Conservation (phyloP, 352 stramenopile species). For the Blastocystis sp. region DNA sequence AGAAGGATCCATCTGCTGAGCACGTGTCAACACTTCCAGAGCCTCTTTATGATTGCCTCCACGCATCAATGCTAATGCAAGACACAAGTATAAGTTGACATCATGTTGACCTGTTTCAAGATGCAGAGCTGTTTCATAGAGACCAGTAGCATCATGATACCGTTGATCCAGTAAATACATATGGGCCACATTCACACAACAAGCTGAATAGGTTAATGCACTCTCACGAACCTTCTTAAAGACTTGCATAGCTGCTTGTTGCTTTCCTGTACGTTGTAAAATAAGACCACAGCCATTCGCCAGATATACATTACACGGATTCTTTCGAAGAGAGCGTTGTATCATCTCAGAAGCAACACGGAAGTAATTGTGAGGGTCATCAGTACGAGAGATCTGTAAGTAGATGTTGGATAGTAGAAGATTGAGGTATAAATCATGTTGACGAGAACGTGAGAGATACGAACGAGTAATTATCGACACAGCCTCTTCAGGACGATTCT, state of each 20-base stretch:
- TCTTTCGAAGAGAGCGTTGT: neutral
- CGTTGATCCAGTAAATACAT: neutral
- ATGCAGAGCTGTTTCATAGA: conserved; percentile 10
- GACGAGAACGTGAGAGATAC: neutral
- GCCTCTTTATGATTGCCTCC: neutral
- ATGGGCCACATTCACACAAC: conserved; percentile 26
- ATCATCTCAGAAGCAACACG: conserved; percentile 3
- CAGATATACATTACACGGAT: conserved; percentile 39
- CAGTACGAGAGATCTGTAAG: neutral
- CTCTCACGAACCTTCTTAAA: conserved; percentile 54
- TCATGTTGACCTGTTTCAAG: neutral
- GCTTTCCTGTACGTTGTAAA: neutral
- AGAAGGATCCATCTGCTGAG: neutral
- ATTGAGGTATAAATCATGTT: conserved; percentile 38
- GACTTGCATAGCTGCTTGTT: conserved; percentile 11
- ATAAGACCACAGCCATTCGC: conserved; percentile 16
- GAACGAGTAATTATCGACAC: conserved; percentile 1
- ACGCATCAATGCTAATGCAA: neutral
- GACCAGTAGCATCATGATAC: conserved; percentile 6
- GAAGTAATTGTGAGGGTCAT: neutral
- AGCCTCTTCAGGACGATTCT: neutral
- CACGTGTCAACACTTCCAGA: neutral
- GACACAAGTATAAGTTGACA: neutral
- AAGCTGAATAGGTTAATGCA: neutral
- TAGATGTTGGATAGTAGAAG: conserved; percentile 11